Evolutionary conservation across 1,139 yeast species (phyloP), one percentile per base, ranked within the genome.

Genomic region (Scheffersomyces illinoinensis): DNA sequence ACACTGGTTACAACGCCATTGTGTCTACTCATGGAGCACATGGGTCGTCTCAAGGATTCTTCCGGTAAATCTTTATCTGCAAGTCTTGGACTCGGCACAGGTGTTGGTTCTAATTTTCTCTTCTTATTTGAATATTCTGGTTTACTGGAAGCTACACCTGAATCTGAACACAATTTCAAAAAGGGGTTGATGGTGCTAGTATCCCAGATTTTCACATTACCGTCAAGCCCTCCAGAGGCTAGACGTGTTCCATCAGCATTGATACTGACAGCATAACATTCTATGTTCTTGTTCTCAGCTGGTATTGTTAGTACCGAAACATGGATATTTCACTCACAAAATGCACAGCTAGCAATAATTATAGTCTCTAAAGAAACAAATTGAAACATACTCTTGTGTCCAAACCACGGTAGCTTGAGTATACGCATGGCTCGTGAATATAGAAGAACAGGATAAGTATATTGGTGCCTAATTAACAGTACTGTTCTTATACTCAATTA

Each of bases 191-290:
- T 78, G 12, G 89, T 83, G 3, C 83, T 83, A 10, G 91, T 83
- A 20, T 92, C 89, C 99, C 99, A 95, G 54, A 95, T 89, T 62
- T 93, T 85, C 56, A 95, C 92, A 68, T 91, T 92, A 1, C 98
- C 97, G 74, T 95, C 99, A 58, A 93, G 78, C 1, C 99, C 99
- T 18, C 99, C 99, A 0, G 98, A 89, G 1, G 98, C 99, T 53
- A 95, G 73, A 59, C 97, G 77, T 51, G 87, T 75, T 2, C 97
- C 97, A 73, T 92, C 96, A 0, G 91, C 85, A 62, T 91, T 89
- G 14, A 91, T 88, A 57, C 88, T 87, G 10, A 93, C 85, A 0
- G 98, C 87, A 71, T 92, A 95, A 48, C 96, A 90, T 69, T 93
- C 98, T 65, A 88, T 89, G 64, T 84, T 86, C 65, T 91, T 84